phyloP scores from a whole-genome alignment of 208 protist genomes.

The Leishmania major region DNA sequence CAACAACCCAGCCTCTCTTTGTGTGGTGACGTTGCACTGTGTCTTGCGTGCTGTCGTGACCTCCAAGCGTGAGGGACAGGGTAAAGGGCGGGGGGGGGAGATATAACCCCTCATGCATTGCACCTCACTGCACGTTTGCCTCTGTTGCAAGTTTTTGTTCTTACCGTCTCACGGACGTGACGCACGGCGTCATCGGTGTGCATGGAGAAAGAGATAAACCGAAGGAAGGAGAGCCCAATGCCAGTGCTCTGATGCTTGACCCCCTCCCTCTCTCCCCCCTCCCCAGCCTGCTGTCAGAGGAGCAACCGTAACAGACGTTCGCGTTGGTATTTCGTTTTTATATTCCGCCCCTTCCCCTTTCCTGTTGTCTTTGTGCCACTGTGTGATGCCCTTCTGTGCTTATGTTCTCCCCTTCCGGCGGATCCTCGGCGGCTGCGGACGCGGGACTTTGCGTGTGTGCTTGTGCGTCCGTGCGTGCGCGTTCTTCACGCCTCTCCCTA shows the following conservation, averaged over 20 bases:
- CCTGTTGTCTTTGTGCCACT: neutral
- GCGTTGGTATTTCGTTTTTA: too few relatives aligned
- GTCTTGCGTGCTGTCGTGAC: neutral
- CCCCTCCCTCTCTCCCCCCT: neutral
- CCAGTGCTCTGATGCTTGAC: neutral
- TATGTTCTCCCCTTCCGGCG: neutral
- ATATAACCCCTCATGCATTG: neutral
- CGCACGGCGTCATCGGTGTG: neutral
- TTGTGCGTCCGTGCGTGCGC: neutral
- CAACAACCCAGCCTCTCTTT: neutral
- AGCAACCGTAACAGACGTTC: neutral
- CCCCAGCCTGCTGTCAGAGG: neutral
- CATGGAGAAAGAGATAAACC: too few relatives aligned
- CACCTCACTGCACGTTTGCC: neutral
- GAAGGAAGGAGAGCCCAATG: neutral
- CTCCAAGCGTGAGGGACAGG: neutral
- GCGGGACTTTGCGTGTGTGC: neutral
- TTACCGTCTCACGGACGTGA: neutral
- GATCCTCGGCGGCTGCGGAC: neutral
- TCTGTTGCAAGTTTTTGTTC: neutral
- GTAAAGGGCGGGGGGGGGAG: neutral
- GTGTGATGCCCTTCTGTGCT: neutral
- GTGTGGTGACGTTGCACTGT: neutral
- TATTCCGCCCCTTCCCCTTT: neutral
- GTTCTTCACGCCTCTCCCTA: neutral